Conservation (phyloP, 371 early-diverging fungal species). For the Syncephalastrum racemosum region DNA sequence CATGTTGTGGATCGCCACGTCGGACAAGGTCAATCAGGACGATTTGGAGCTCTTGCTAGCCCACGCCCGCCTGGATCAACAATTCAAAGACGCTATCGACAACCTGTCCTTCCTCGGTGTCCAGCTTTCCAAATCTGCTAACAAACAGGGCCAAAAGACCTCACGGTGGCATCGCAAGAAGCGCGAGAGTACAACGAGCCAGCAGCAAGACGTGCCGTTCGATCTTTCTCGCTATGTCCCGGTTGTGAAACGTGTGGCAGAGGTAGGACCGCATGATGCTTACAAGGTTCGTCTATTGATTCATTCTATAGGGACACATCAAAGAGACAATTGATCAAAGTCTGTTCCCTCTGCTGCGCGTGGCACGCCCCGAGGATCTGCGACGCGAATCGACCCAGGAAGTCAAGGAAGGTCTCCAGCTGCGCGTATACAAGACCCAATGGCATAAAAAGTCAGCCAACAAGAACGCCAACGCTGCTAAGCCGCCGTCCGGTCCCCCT, state of each 20-base stretch:
- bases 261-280: constrained; percentile 19
- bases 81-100: constrained; percentile 75
- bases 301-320: constrained; percentile 48
- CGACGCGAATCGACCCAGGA: constrained; percentile 28
- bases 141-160: constrained; percentile 37
- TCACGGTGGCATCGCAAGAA: constrained; percentile 42
- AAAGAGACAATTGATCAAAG: constrained; percentile 58
- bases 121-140: constrained; percentile 48
- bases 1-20: constrained; percentile 81
- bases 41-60: constrained; percentile 70
- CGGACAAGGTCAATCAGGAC: constrained; percentile 61
- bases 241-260: constrained; percentile 56
- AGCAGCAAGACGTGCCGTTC: constrained; percentile 61
- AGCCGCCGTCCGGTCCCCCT: constrained; percentile 53
- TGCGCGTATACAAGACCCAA: constrained; percentile 52
- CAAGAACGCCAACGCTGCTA: constrained; percentile 29
- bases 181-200: constrained; percentile 27
- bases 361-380: constrained; percentile 42
- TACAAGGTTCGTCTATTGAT: constrained; percentile 1
- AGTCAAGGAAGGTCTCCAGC: constrained; percentile 34
- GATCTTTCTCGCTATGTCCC: constrained; percentile 76
- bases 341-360: constrained; percentile 59
- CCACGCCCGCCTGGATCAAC: constrained; percentile 72
- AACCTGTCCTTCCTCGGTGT: constrained; percentile 76
- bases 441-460: constrained; percentile 58